Evolutionary conservation across 345 rosid species (phyloP), one percentile per base, ranked within the genome.

Genomic region (Aegle marmelos): DNA sequence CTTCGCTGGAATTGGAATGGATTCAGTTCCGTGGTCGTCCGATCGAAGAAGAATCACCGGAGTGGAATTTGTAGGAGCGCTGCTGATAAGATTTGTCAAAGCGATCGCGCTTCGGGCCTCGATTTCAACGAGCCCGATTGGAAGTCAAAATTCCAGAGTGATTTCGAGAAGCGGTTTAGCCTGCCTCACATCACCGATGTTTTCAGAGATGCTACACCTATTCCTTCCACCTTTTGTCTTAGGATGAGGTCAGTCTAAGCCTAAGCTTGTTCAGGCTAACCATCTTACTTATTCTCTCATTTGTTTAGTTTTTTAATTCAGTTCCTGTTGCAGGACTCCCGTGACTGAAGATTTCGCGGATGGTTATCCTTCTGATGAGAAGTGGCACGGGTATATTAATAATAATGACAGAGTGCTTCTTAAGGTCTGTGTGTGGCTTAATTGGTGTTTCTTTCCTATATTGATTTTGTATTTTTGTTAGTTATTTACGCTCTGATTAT

Each of bases 311-410:
- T 69, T 69, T 27, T 48, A 19, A 41, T 37, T 58, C 19, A 4
- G 68, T 71, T 57, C 67, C 57, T 54, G 25, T 63, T 53, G 31
- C 83, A 93, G 97, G 88, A 87, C 93, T 77, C 97, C 98, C 5
- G 76, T 87, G 8, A 82, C 82, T 25, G 97, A 82, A 76, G 90
- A 89, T n/a, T 91, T 92, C 71, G 87, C 83, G 0, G 92, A 86
- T 33, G 94, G 94, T 25, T 97, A 94, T 70, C 98, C 98, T 0
- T 91, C 97, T 22, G 98, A 97, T 79, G 98, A 93, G 79, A 90
- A 93, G 77, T 97, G 99, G 98, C 94, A 94, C 69, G 98, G 99
- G 54, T 94, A 97, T 83, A 94, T 97, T 60, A 94, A 97, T 64
- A 94, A 93, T 79, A 89, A 82, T 56, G 98, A 97, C 48, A 85